phyloP scores from a whole-genome alignment of 306 rosid species.

The Medicago lupulina region DNA sequence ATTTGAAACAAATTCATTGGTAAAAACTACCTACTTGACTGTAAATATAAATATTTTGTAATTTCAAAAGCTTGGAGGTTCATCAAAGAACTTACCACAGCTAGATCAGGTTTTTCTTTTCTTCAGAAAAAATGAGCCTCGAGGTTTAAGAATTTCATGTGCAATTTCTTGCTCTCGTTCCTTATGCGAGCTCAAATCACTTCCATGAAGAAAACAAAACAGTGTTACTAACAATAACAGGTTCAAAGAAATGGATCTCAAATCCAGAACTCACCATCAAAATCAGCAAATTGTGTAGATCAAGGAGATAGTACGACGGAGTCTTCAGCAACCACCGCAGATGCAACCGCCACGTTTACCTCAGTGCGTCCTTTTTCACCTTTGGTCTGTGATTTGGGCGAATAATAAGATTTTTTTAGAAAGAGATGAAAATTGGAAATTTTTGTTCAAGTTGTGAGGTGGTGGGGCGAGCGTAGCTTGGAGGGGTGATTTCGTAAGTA shows the following conservation, averaged over 20 bases:
- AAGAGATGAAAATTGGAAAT: neutral
- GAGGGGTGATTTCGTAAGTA: conserved; percentile 3
- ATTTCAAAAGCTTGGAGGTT: too few relatives aligned
- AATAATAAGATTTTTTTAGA: neutral
- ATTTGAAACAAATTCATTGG: neutral
- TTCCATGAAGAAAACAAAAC: neutral
- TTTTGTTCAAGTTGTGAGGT: neutral
- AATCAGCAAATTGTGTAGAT: neutral
- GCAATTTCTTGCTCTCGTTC: too few relatives aligned
- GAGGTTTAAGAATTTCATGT: too few relatives aligned
- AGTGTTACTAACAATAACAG: too few relatives aligned
- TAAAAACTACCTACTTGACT: neutral
- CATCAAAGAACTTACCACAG: neutral
- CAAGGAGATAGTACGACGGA: neutral
- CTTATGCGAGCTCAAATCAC: neutral
- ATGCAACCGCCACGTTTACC: too few relatives aligned
- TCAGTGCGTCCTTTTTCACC: neutral
- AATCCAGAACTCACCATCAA: neutral
- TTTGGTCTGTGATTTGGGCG: neutral
- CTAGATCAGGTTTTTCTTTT: too few relatives aligned
- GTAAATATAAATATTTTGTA: too few relatives aligned
- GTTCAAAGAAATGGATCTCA: neutral
- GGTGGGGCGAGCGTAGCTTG: neutral
- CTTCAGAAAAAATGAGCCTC: neutral
- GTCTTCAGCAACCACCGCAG: neutral